These are phyloP conservation scores for Suillus discolor DNA, from an alignment of 768 basidiomycete species.

Conservation along the genomic window DNA sequence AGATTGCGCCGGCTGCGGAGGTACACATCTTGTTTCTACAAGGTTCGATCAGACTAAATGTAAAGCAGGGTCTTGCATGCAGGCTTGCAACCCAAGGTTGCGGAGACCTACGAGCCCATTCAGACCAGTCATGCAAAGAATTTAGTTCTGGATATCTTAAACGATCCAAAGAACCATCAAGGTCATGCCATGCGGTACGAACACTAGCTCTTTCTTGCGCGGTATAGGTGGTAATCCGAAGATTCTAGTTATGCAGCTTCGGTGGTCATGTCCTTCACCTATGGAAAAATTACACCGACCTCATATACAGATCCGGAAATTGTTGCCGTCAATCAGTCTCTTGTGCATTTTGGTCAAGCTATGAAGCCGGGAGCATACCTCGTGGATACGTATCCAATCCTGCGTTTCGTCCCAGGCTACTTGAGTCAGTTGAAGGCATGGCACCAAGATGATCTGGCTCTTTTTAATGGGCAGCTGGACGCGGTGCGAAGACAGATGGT, in stretches of 20 bases:
- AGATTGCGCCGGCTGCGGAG: conserved; percentile 28
- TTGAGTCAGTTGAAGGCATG: conserved; percentile 53
- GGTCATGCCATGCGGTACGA: background rate
- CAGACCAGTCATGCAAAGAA: background rate
- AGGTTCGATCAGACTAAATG: background rate
- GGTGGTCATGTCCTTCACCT: background rate
- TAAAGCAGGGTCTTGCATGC: background rate
- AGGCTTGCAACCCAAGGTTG: background rate
- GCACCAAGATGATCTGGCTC: conserved; percentile 44
- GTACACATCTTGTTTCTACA: background rate
- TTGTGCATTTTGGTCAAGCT: conserved; percentile 27
- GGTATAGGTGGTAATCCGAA: background rate
- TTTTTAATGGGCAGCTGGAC: conserved; percentile 35
- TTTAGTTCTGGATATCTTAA: background rate
- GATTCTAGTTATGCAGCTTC: background rate
- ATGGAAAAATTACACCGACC: conserved; percentile 27
- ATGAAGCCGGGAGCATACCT: conserved; percentile 28
- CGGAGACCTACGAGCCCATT: background rate
- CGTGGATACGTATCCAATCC: conserved; percentile 28
- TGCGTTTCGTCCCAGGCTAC: conserved; percentile 33
- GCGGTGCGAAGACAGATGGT: conserved; percentile 33
- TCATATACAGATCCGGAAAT: conserved; percentile 40
- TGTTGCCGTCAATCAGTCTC: conserved; percentile 26
- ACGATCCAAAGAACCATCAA: background rate
- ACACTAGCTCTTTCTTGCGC: background rate